Percentiles rank a stretch among this genome's conserved stretches.
Conservation (phyloP, 257 asterid genomes). For the Craterostigma plantagineum region DNA sequence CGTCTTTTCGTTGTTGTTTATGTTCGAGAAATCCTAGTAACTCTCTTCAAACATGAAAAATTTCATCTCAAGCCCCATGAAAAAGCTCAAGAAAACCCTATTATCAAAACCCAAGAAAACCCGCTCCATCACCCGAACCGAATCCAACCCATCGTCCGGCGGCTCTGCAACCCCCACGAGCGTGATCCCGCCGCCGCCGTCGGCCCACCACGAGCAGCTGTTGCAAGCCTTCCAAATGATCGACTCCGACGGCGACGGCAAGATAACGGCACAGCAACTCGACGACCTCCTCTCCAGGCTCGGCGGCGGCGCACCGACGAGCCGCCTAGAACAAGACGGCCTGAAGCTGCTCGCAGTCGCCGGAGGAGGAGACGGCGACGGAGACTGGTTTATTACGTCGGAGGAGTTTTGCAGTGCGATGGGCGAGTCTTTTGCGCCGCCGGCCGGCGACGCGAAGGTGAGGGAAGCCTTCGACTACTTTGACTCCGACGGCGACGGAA, state of each 20-base stretch:
- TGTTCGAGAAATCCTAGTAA: too few relatives aligned
- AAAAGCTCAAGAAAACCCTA: conserved; percentile 30
- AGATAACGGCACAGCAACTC: conserved; percentile 24
- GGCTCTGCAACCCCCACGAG: too few relatives aligned
- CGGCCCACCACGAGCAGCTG: conserved; percentile 16
- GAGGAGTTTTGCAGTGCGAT: conserved; percentile 29
- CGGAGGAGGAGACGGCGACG: too few relatives aligned
- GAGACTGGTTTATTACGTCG: conserved; percentile 30
- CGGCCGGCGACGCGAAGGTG: conserved; percentile 27
- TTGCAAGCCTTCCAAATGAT: conserved; percentile 32
- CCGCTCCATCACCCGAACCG: conserved; percentile 26
- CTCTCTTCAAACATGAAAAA: not conserved
- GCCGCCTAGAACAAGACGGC: conserved; percentile 13
- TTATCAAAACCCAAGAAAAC: conserved; percentile 19
- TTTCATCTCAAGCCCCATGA: conserved; percentile 29
- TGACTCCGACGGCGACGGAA: conserved; percentile 35
- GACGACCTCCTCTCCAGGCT: conserved; percentile 21
- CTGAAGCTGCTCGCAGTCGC: too few relatives aligned
- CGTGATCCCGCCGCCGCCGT: conserved; percentile 17
- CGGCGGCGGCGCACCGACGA: conserved; percentile 16
- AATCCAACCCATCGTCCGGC: conserved; percentile 9
- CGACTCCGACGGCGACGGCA: conserved; percentile 33
- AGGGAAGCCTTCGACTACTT: conserved; percentile 28
- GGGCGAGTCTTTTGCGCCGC: conserved; percentile 30
- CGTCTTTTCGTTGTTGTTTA: not conserved